Percentiles rank a stretch among this genome's conserved stretches.
Evolutionary conservation across 768 basidiomycete species (phyloP).

Genomic region (Podaxis rugospora): DNA sequence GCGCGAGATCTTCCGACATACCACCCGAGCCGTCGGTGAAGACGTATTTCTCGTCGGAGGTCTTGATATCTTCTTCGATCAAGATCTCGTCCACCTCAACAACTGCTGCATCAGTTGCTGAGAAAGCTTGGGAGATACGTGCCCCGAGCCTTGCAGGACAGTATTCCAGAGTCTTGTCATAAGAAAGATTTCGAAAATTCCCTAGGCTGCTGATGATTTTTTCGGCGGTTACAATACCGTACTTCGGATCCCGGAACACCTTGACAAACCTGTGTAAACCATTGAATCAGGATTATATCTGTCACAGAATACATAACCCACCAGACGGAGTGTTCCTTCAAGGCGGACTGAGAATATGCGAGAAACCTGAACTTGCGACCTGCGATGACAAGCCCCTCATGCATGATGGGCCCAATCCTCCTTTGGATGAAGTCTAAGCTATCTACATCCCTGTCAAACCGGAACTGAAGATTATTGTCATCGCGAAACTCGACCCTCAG

Average conservation of each 20-base stretch:
- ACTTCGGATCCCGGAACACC: slow-evolving; percentile 34
- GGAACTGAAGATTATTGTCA: slow-evolving; percentile 48
- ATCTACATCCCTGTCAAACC: slow-evolving; percentile 54
- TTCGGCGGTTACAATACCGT: slow-evolving; percentile 31
- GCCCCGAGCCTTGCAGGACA: slow-evolving; percentile 70
- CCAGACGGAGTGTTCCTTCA: slow-evolving; percentile 62
- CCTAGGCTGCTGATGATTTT: slow-evolving; percentile 53
- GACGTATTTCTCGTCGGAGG: slow-evolving; percentile 28
- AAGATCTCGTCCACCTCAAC: slow-evolving; percentile 43
- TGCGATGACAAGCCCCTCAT: slow-evolving; percentile 45
- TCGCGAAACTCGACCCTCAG: slow-evolving; percentile 62
- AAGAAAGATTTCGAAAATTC: slow-evolving; percentile 39
- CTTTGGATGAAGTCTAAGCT: slow-evolving; percentile 41
- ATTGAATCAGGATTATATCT: not conserved
- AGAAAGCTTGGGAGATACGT: slow-evolving; percentile 68
- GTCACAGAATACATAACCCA: slow-evolving; percentile 14
- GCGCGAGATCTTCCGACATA: slow-evolving; percentile 49
- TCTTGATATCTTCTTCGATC: slow-evolving; percentile 27
- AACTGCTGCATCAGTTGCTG: slow-evolving; percentile 55
- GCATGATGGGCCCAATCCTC: slow-evolving; percentile 41
- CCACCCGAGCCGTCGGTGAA: slow-evolving; percentile 74
- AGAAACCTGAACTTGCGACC: slow-evolving; percentile 56
- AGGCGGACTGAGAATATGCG: slow-evolving; percentile 68
- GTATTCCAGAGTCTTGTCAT: slow-evolving; percentile 40
- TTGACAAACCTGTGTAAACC: slow-evolving; percentile 51